Base-by-base conservation (phyloP, 140 eudicot genomes). In the Anethum foeniculum region DNA sequence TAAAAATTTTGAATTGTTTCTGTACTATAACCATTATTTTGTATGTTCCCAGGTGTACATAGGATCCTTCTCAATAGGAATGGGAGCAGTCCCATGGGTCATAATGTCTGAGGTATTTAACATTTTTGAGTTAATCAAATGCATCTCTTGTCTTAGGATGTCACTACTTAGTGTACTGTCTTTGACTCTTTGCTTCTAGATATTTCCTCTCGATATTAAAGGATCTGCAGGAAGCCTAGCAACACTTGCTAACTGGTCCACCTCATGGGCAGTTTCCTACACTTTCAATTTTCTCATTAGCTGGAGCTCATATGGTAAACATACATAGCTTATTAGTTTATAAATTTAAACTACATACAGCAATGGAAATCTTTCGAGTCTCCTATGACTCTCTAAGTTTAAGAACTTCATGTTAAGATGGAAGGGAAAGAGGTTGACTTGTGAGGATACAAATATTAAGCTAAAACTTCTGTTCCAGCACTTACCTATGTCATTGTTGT, bases 71-170 rank as follows among this genome's bases (percentile, higher is more conserved):
- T 90, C 97, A 39, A 85, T 81, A 15, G 98, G 98, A 85, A 94
- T 94, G 96, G 97, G 98, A 79, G 94, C 98, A 48, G 88, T 94
- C 83, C 97, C 97, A 49, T 94, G 98, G 98, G 95, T 94, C 72
- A 82, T 94, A 78, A 92, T 94, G 98, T 94, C 98, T n/a, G 97
- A 94, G 98, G 98, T 94, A 85, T 58, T 46, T 64, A 23, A 62
- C 16, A 58, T 47, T 3, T 19, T 32, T 34, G 21, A 11, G n/a
- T 12, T 43, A 7, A 28, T 41, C 77, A 5, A 23, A 15, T 41
- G 21, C 73, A 52, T 18, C 34, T 16, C 27, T 68, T 3, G 36
- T 52, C 28, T 68, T 1, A 12, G 18, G 74, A 54, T 32, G 27
- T 23, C 80, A 62, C 18, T 23, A 78, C 28, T 38, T 81, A 80